phyloP scores from a whole-genome alignment of 2,329 filamentous ascomycete species.

The Lithohypha guttulata region DNA sequence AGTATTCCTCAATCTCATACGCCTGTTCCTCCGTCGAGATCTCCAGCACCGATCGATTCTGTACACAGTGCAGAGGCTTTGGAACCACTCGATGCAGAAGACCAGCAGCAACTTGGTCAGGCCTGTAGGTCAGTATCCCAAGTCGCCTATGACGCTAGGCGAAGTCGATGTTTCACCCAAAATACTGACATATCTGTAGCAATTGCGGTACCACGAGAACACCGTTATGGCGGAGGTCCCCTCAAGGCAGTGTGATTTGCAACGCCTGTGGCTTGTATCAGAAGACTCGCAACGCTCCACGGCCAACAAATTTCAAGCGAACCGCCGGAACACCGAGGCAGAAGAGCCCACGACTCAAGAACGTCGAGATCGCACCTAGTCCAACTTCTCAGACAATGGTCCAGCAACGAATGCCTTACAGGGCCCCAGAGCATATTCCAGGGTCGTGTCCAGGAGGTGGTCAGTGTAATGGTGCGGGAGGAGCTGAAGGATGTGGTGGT shows the following conservation, averaged over 20 bases:
- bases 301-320: constrained; percentile 83
- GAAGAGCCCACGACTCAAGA: constrained; percentile 15
- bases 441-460: constrained; percentile 95
- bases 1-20: constrained; percentile 9
- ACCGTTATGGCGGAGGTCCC: constrained; percentile 86
- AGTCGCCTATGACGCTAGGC: no score
- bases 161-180: no score
- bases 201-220: constrained; percentile 93
- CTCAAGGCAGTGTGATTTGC: constrained; percentile 87
- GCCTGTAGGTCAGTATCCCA: constrained; percentile 21
- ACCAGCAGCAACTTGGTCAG: constrained; percentile 16
- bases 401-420: constrained; percentile 15
- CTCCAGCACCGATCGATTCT: constrained; percentile 1
- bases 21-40: constrained; percentile 5
- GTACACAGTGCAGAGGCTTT: constrained; percentile 10
- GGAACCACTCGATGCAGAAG: constrained; percentile 7
- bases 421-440: constrained; percentile 33
- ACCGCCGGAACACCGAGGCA: constrained; percentile 34
- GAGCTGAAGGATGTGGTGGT: constrained; percentile 86
- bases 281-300: constrained; percentile 82
- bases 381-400: constrained; percentile 25
- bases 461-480: constrained; percentile 90
- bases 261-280: constrained; percentile 94
- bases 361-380: constrained; percentile 14
- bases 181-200: constrained; percentile 38